Evolutionary conservation across 306 rosid genomes (phyloP), one percentile per base, ranked within the genome.

Genomic region (Hippophae tibetana): DNA sequence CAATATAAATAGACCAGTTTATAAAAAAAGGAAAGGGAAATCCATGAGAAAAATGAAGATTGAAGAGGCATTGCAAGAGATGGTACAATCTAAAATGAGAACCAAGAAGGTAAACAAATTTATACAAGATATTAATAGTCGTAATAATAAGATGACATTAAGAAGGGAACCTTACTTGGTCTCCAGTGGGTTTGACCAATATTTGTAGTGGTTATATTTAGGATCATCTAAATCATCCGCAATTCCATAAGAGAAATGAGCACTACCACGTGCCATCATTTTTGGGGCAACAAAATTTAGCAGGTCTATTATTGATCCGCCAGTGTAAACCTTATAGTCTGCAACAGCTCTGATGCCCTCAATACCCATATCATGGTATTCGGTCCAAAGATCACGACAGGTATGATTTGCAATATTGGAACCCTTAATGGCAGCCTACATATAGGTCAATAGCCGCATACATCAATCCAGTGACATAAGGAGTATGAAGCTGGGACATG

Each of bases 121-220:
- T 9, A 48, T 48, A 48, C 12, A 48, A 48, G 2, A 5, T 48
- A 48, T 2, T 10, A 9, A 48, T 10, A 12, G 0, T 5, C 10
- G 14, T 12, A 49, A 49, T 12, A 14, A 4, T 49, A 23, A 5
- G 14, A 49, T 23, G 1, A 49, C 26, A 13, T 5, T 18, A 49
- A 46, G 56, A 7, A 68, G 13, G 13, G 72, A 59, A 40, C 31
- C 85, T 85, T 55, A 88, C 96, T 84, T 88, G 13, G 87, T 76
- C 77, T 88, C 96, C 86, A 88, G 60, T 9, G 96, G 96, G 66
- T 88, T 88, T 42, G 94, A 88, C 96, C 96, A 88, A 65, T 82
- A 81, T 63, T 75, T 88, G 82, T 78, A 81, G 77, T 85, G 96
- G 45, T 63, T 65, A 58, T 82, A 85, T 65, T 81, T 75, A 38